Base-by-base conservation (phyloP, 2,329 filamentous ascomycete genomes). In the Acrocalymma vagum region DNA sequence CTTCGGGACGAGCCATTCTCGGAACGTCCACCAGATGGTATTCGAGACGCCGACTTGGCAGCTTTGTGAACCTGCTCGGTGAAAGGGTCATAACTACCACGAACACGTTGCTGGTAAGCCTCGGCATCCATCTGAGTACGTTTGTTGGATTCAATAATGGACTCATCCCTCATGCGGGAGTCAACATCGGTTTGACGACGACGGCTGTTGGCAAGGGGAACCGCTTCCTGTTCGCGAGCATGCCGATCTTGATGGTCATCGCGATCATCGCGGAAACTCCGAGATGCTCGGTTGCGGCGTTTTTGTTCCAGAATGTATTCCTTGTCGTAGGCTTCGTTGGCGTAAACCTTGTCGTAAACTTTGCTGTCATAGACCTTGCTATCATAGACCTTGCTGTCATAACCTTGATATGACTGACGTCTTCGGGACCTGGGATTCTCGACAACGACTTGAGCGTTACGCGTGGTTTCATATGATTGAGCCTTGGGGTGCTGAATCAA, bases 401-500 rank as follows among this genome's bases (percentile, higher is more conserved):
- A 58, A 13, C 50, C 50, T 27, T 63, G 58, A 30, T 61, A 58
- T 5, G 61, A 63, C 40, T 60, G 54, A 23, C 64, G 65, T 5
- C 58, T 54, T 9, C 45, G 48, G 10, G 51, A 28, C 34, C 46
- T 57, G 5, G 55, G 39, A 32, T 49, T 45, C 29, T 69, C 65
- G 15, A 70, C 62, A 23, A 59, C 36, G 9, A 69, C 49, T 17
- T 50, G 55, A 6, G 58, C 56, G 24, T 44, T 38, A 4, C 51
- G 53, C 13, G 55, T 57, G 17, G 60, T 53, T 26, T 60, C 63
- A 10, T 57, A 53, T 9, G 64, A 65, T 18, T 58, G 62, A 3
- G 63, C 53, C 33, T 69, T 67, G 13, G 65, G 65, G 3, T 60
- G 42, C 17, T 61, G 69, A 3, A 62, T 54, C 15, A 70, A 47